phyloP scores from a whole-genome alignment of 2,329 filamentous ascomycete species.

The Penicillium capsulatum region DNA sequence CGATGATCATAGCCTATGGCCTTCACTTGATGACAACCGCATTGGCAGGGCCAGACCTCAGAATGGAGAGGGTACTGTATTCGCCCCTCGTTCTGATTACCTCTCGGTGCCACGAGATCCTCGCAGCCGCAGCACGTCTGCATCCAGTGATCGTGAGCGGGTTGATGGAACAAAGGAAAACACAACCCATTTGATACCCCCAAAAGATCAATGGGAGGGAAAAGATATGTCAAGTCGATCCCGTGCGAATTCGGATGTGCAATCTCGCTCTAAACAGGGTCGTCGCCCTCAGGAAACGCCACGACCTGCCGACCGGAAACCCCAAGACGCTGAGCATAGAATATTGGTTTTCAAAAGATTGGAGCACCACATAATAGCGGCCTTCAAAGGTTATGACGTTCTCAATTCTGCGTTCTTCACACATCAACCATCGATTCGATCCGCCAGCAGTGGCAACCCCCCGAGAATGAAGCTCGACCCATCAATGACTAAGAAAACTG shows the following conservation, averaged over 20 bases:
- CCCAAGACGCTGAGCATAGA: slow-evolving; percentile 37
- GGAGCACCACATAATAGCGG: slow-evolving; percentile 70
- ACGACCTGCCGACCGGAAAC: slow-evolving; percentile 20
- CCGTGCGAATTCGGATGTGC: slow-evolving; percentile 31
- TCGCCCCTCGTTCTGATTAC: slow-evolving; percentile 11
- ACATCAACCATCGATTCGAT: slow-evolving; percentile 42
- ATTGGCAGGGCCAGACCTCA: slow-evolving; percentile 5
- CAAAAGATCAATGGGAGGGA: slow-evolving; percentile 12
- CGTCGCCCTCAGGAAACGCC: slow-evolving; percentile 16
- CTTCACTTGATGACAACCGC: slow-evolving; percentile 18
- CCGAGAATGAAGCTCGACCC: slow-evolving; percentile 28
- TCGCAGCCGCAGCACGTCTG: slow-evolving; percentile 28
- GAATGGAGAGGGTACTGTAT: slow-evolving; percentile 9
- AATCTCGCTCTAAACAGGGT: slow-evolving; percentile 19
- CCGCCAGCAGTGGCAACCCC: slow-evolving; percentile 45
- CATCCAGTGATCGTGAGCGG: slow-evolving; percentile 21
- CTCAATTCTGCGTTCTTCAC: slow-evolving; percentile 74
- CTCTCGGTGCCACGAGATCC: slow-evolving; percentile 20
- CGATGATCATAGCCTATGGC: slow-evolving; percentile 20
- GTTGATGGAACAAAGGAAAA: slow-evolving; percentile 14
- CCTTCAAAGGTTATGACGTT: slow-evolving; percentile 64
- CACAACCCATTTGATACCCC: slow-evolving; percentile 16
- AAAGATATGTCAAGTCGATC: slow-evolving; percentile 20
- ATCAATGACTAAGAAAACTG: slow-evolving; percentile 28
- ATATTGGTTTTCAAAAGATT: slow-evolving; percentile 66